A percentile compares a stretch with the other conserved stretches of the same genome.
Evolutionary conservation across 768 basidiomycete genomes (phyloP).

Genomic region (Pisolithus sp.): DNA sequence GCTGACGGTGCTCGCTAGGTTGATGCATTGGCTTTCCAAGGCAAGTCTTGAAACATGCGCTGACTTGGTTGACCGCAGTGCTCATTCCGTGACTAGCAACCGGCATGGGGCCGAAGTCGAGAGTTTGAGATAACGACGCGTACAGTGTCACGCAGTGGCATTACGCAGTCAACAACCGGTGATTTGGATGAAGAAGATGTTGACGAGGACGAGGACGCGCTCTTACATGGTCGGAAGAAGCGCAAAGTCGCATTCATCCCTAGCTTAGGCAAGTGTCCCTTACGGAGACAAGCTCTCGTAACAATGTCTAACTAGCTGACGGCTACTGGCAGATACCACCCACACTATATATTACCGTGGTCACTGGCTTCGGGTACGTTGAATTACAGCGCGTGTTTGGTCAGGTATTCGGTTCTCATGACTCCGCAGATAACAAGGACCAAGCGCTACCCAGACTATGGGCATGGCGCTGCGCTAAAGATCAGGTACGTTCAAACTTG

Average conservation of each 20-base stretch:
- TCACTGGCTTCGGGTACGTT: constrained; percentile 74
- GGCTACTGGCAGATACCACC: constrained; percentile 57
- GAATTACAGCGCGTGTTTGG: constrained; percentile 9
- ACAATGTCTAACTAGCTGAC: constrained; percentile 10
- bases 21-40: constrained; percentile 88
- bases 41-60: constrained; percentile 29
- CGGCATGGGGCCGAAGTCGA: constrained; percentile 81
- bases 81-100: constrained; percentile 55
- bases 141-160: constrained; percentile 54
- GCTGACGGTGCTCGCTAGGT: constrained; percentile 36
- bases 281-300: constrained; percentile 5
- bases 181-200: constrained; percentile 79
- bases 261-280: constrained; percentile 55
- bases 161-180: constrained; percentile 64
- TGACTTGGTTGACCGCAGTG: constrained; percentile 1
- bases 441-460: constrained; percentile 69
- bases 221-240: constrained; percentile 65
- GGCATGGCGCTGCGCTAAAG: constrained; percentile 67
- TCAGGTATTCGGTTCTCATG: constrained; percentile 13
- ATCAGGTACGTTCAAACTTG: constrained; percentile 50
- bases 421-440: constrained; percentile 65
- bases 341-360: constrained; percentile 88
- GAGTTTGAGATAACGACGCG: constrained; percentile 90
- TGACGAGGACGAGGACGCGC: constrained; percentile 46
- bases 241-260: constrained; percentile 83